Evolutionary conservation across 352 stramenopile genomes (phyloP).

Genomic region (Pythium monospermum): DNA sequence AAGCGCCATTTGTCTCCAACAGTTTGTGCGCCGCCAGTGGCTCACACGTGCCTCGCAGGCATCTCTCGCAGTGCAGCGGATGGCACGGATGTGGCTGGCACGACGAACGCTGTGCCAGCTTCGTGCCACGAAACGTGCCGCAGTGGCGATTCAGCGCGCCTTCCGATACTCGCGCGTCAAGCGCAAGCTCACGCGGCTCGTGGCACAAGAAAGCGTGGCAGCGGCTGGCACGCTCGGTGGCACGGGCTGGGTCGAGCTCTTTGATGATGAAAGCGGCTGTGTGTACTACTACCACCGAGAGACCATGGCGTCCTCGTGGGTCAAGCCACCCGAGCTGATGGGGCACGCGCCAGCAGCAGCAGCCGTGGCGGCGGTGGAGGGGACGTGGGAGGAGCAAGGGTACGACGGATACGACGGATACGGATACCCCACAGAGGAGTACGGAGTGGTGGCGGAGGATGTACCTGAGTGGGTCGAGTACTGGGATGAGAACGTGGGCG

Average conservation of each 20-base stretch:
- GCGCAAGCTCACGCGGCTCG: slow-evolving; percentile 30
- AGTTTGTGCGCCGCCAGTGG: slow-evolving; percentile 24
- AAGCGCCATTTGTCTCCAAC: slow-evolving; percentile 37
- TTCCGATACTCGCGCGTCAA: slow-evolving; percentile 47
- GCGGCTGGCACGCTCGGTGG: neutral
- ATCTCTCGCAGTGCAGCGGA: slow-evolving; percentile 29
- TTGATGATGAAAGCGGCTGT: slow-evolving; percentile 57
- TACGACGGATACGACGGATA: neutral
- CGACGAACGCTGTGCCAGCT: slow-evolving; percentile 18
- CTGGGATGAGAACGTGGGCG: slow-evolving; percentile 62
- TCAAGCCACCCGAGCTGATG: slow-evolving; percentile 29
- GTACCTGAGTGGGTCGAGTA: slow-evolving; percentile 58
- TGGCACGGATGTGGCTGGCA: slow-evolving; percentile 36
- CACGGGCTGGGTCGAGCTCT: slow-evolving; percentile 55
- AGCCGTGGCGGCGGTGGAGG: neutral
- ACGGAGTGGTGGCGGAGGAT: slow-evolving; percentile 11
- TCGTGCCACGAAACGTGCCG: slow-evolving; percentile 25
- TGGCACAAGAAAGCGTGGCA: slow-evolving; percentile 23
- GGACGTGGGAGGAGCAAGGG: neutral
- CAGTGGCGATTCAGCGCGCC: slow-evolving; percentile 41
- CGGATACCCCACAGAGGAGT: neutral
- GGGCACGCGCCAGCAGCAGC: slow-evolving; percentile 8
- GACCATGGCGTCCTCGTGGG: slow-evolving; percentile 51
- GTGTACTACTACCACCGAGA: slow-evolving; percentile 67
- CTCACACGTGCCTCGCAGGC: neutral